Conservation (phyloP, 371 early-diverging fungal genomes). For the Parasitella parasitica region DNA sequence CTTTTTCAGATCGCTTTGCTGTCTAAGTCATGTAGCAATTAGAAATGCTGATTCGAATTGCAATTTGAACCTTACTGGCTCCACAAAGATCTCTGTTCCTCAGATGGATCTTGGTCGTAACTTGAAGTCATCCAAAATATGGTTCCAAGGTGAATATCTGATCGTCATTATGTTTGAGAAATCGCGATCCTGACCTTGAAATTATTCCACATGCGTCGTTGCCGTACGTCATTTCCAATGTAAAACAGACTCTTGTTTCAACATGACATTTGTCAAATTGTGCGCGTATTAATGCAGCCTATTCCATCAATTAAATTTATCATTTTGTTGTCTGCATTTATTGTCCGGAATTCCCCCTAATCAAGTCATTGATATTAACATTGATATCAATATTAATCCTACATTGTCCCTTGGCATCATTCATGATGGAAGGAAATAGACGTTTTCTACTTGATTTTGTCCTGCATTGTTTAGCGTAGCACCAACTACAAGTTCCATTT, state of each 20-base stretch:
- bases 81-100: conserved; percentile 21
- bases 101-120: conserved; percentile 23
- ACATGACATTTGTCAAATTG: too few species aligned
- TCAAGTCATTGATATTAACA: too few species aligned
- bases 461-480: not conserved
- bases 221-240: not conserved
- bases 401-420: too few species aligned
- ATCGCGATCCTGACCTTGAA: not conserved
- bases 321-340: too few species aligned
- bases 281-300: too few species aligned
- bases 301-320: too few species aligned
- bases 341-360: too few species aligned
- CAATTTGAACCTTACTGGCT: conserved; percentile 13
- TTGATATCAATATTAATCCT: too few species aligned
- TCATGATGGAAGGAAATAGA: not conserved
- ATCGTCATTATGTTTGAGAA: too few species aligned
- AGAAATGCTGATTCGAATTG: not conserved
- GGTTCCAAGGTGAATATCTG: too few species aligned
- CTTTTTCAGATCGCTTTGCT: conserved; percentile 12
- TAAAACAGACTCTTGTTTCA: too few species aligned
- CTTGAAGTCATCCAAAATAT: not conserved
- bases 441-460: not conserved
- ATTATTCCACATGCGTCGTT: not conserved
- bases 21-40: not conserved
- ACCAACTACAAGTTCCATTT: not conserved